These are phyloP conservation scores for Taphrina flavorubra DNA, from an alignment of 1,139 yeast species.

Conservation along the genomic window DNA sequence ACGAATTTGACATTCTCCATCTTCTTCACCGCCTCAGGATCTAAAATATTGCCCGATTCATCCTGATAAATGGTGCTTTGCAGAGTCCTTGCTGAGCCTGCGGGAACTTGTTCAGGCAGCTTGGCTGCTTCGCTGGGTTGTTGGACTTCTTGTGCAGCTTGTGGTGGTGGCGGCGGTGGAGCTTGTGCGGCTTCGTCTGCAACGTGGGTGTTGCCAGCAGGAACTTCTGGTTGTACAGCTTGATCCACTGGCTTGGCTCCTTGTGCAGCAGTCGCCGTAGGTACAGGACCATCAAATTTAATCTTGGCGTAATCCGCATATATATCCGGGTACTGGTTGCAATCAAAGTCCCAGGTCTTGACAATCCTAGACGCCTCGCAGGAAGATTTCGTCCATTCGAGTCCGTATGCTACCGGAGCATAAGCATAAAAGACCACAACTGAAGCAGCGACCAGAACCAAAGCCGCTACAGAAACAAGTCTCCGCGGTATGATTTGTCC, in stretches of 20 bases:
- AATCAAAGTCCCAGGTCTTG: constrained; percentile 83
- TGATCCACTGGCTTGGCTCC: constrained; percentile 36
- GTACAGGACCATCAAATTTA: constrained; percentile 19
- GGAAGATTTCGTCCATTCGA: constrained; percentile 74
- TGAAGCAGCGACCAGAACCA: constrained; percentile 60
- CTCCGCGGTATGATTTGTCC: constrained; percentile 42
- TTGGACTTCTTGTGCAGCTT: constrained; percentile 6
- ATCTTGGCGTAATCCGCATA: constrained; percentile 21
- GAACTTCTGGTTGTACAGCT: constrained; percentile 25
- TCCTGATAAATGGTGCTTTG: constrained; percentile 38
- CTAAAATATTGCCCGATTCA: constrained; percentile 34
- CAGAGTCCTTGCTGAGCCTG: constrained; percentile 7
- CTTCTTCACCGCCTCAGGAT: constrained; percentile 38
- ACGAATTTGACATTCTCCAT: constrained; percentile 38
- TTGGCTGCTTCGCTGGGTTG: constrained; percentile 18
- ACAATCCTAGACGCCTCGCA: constrained; percentile 70
- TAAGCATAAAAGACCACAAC: constrained; percentile 65
- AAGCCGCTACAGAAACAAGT: constrained; percentile 54
- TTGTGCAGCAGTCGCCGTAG: constrained; percentile 9
- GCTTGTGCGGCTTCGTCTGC: constrained; percentile 6
- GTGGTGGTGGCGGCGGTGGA: constrained; percentile 15
- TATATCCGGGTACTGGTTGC: constrained; percentile 51
- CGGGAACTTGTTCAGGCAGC: constrained; percentile 4
- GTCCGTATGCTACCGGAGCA: constrained; percentile 77
- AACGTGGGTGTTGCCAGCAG: constrained; percentile 17